phyloP scores from a whole-genome alignment of 805 yeast genomes.

The Yamadazyma tumulicola region DNA sequence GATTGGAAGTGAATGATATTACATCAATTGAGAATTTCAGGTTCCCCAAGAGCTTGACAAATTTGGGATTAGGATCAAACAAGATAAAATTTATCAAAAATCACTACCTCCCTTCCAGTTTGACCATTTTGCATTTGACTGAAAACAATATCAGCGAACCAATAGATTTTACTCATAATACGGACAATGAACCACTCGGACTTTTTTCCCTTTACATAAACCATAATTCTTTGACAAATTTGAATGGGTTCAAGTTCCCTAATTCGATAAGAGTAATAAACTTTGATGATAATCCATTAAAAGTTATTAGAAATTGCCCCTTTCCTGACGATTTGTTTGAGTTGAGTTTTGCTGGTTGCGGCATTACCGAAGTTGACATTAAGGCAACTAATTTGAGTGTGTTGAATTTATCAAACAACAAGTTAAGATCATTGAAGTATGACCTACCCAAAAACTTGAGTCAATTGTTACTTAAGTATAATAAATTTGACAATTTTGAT shows the following conservation, averaged over 20 bases:
- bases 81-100: constrained; percentile 5
- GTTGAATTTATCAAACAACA: constrained; percentile 15
- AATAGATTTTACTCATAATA: constrained; percentile 13
- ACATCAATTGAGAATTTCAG: constrained; percentile 12
- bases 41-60: constrained; percentile 13
- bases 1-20: constrained; percentile 18
- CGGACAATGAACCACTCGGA: constrained; percentile 9
- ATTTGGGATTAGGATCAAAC: constrained; percentile 19
- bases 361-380: constrained; percentile 11
- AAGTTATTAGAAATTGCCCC: constrained; percentile 5
- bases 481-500: constrained; percentile 8
- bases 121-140: constrained; percentile 15
- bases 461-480: constrained; percentile 10
- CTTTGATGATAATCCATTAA: constrained; percentile 16
- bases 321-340: constrained; percentile 14
- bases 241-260: constrained; percentile 15
- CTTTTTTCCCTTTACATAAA: constrained; percentile 16
- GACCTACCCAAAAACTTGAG: constrained; percentile 11
- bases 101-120: constrained; percentile 13
- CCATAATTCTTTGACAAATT: constrained; percentile 12
- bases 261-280: constrained; percentile 12
- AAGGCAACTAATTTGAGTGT: constrained; percentile 2
- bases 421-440: constrained; percentile 3
- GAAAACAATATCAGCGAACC: constrained; percentile 15
- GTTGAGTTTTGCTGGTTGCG: constrained; percentile 18